Evolutionary conservation across 139 green algal species (phyloP), one percentile per base, ranked within the genome.

Genomic region (Choricystis sp.): DNA sequence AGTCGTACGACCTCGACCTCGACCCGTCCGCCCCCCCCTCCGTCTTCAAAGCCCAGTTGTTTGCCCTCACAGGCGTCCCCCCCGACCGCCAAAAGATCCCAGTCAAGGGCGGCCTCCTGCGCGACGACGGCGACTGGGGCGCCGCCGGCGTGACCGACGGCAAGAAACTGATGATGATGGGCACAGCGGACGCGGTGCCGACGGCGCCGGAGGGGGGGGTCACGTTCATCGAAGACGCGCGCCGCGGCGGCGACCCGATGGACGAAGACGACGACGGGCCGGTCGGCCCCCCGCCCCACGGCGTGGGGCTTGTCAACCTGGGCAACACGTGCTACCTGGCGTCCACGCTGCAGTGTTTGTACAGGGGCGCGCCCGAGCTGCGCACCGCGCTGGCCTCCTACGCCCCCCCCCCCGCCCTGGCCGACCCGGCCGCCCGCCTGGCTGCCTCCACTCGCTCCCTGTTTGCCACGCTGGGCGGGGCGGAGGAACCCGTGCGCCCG

Each of bases 321-420:
- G 91, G 91, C 63, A 97, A 97, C 75, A 98, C 92, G 0, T 98
- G 92, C 83, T 98, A 98, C 80, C 96, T 97, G 92, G 96, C 96
- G 77, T 79, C 75, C 60, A 94, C 85, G 0, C 26, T 82, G 60
- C 92, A 98, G 78, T 96, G 87, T 70, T 77, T 98, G 56, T 88
- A 87, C 71, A 63, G 59, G 9, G n/a, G n/a, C n/a, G 80, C 94
- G 49, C 78, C 77, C 25, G 84, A 88, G 61, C 81, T 97, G 40
- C 67, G 75, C 1, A 29, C 61, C 3, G 73, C 68, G 1, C 66
- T 88, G 27, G 55, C 48, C 25, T 19, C 29, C 48, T 60, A 14
- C 66, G 26, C 48, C 19, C 23, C 27, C 60, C 27, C 21, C 22
- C 26, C 26, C 49, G 57, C 52, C 62, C 60, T 60, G 58, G 25